Base-by-base conservation (phyloP, 2,329 filamentous ascomycete species). In the Ophiosphaerella korrae region DNA sequence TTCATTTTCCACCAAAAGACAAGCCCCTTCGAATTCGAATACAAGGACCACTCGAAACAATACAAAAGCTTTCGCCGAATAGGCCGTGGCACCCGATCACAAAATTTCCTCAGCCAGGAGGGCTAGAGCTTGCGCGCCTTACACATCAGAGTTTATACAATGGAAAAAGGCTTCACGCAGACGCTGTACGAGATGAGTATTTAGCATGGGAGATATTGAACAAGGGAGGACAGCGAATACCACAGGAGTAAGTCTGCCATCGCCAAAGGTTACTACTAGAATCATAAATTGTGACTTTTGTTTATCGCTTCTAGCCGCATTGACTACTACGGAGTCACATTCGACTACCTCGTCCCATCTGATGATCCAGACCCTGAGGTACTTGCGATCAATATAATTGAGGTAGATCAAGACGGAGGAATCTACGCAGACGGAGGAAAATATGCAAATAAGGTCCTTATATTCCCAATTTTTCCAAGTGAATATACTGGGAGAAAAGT, bases 401-500 rank as follows among this genome's bases (percentile, higher is more conserved):
- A 78, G 64, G 59, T 75, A 29, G 74, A 78, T 16, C 61, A 68
- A 43, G 65, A 72, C 52, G 45, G 53, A 39, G 71, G 69, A 3
- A 52, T 46, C 21, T 76, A 74, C 54, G 73, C 72, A 43, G 77
- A 75, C 32, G 53, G 61, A 39, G 3, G 55, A 57, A 42, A 56
- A 75, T 37, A 29, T 11, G 26, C 26, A 2, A 29, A 29, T 6
- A 3, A 29, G 1, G 26, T 29, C 3, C 26, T 29, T 9, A 61
- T 50, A 3, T 76, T 77, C 48, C 33, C 54, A 11, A 64, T 77
- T 9, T 58, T 77, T 55, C 58, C 70, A 13, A 61, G 53, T 24
- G 71, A 76, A 6, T 78, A 74, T 53, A 64, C 52, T 35, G 73
- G 74, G 23, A 73, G 72, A 58, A 76, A 67, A 61, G 67, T 78